These are phyloP conservation scores for Veloboletus limbatus DNA, from an alignment of 1,284 basidiomycete species.

Conservation along the genomic window DNA sequence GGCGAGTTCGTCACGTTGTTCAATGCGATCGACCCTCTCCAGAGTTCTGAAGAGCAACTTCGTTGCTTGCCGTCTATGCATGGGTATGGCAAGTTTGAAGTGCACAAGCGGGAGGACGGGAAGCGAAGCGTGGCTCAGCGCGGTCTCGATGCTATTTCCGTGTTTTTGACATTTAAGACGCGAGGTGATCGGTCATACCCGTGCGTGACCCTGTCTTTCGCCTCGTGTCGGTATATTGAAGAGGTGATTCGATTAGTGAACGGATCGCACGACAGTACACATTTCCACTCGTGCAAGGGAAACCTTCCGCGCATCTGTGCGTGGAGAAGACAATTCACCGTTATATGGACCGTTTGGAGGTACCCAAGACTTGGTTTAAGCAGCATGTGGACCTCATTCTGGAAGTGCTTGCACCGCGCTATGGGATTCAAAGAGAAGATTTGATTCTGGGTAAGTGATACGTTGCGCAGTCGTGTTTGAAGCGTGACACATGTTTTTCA, in stretches of 20 bases:
- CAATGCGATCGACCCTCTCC: constrained; percentile 56
- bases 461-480: neutral
- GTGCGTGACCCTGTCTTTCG: constrained; percentile 31
- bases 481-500: constrained; percentile 3
- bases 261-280: constrained; percentile 53
- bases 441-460: constrained; percentile 56
- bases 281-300: constrained; percentile 58
- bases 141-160: constrained; percentile 55
- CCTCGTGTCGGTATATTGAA: constrained; percentile 1
- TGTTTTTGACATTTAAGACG: constrained; percentile 45
- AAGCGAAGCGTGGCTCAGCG: constrained; percentile 53
- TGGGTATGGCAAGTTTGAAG: constrained; percentile 53
- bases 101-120: constrained; percentile 46
- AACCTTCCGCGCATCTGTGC: constrained; percentile 62
- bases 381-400: constrained; percentile 65
- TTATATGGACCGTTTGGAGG: constrained; percentile 58
- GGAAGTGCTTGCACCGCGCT: constrained; percentile 48
- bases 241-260: constrained; percentile 35
- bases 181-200: constrained; percentile 35
- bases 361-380: constrained; percentile 70
- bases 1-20: constrained; percentile 70
- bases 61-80: constrained; percentile 47
- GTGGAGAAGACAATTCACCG: constrained; percentile 67
- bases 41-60: constrained; percentile 33
- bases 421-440: constrained; percentile 66